Percentiles rank a stretch among this genome's conserved stretches.
Evolutionary conservation across 331 rosid genomes (phyloP).

Genomic region (Rhamnella rubrinervis): DNA sequence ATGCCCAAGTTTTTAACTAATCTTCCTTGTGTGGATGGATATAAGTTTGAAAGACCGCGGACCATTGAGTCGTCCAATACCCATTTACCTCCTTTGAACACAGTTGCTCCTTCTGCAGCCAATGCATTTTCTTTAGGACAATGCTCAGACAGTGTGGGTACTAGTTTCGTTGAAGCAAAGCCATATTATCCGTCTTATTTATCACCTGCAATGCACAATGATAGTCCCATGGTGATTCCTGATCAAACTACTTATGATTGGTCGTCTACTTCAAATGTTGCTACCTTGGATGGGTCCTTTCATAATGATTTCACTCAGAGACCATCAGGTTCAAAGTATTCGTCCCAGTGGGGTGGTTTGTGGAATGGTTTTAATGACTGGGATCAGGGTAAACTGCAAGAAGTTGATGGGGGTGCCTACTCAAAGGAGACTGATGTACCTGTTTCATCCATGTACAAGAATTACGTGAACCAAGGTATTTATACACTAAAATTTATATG

Average conservation of each 20-base stretch:
- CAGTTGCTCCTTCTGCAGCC: constrained; percentile 31
- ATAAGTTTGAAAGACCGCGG: constrained; percentile 26
- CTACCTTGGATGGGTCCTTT: constrained; percentile 35
- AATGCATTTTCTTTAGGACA: constrained; percentile 31
- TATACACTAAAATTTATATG: background rate
- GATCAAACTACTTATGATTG: constrained; percentile 44
- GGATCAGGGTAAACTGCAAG: constrained; percentile 35
- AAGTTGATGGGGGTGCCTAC: constrained; percentile 33
- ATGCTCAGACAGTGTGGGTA: constrained; percentile 23
- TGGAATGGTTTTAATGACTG: constrained; percentile 50
- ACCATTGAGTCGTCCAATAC: constrained; percentile 27
- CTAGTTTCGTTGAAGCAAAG: constrained; percentile 43
- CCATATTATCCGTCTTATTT: constrained; percentile 45
- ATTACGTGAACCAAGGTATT: constrained; percentile 46
- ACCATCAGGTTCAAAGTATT: constrained; percentile 29
- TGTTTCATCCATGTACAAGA: constrained; percentile 30
- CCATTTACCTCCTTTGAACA: constrained; percentile 42
- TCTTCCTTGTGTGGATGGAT: constrained; percentile 32
- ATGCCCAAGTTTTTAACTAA: constrained; percentile 38
- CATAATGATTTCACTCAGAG: constrained; percentile 29
- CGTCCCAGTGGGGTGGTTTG: constrained; percentile 30
- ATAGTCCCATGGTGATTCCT: constrained; percentile 29
- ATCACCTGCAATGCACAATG: constrained; percentile 36
- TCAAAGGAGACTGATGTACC: constrained; percentile 29
- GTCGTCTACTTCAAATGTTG: constrained; percentile 33